Evolutionary conservation across 768 basidiomycete genomes (phyloP).

Genomic region (Suillus occidentalis): DNA sequence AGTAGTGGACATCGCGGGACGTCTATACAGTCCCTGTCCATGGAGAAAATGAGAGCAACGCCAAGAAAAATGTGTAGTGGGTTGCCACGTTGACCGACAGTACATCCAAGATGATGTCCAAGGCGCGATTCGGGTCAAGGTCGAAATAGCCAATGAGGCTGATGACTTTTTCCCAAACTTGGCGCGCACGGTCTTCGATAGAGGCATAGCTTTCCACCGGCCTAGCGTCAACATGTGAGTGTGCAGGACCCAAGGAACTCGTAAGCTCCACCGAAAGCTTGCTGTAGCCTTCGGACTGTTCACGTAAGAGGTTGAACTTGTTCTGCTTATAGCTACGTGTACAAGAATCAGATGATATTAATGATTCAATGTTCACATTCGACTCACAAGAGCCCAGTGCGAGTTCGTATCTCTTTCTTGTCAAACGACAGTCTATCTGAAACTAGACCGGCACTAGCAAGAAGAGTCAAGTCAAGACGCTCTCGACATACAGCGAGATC

Average conservation of each 20-base stretch:
- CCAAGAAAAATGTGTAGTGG: constrained; percentile 88
- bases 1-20: constrained; percentile 26
- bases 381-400: constrained; percentile 81
- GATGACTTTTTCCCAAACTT: constrained; percentile 82
- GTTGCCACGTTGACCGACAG: constrained; percentile 78
- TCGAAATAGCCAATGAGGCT: constrained; percentile 95
- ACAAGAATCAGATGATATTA: constrained; percentile 6
- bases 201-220: constrained; percentile 58
- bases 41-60: constrained; percentile 82
- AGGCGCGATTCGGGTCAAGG: constrained; percentile 89
- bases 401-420: constrained; percentile 78
- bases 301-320: constrained; percentile 96
- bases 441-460: constrained; percentile 66
- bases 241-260: constrained; percentile 71
- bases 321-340: constrained; percentile 88
- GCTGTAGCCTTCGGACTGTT: constrained; percentile 97
- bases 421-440: constrained; percentile 64
- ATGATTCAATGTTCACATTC: neutral
- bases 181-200: constrained; percentile 63
- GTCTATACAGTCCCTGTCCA: constrained; percentile 67
- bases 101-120: constrained; percentile 92
- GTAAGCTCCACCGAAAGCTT: constrained; percentile 86
- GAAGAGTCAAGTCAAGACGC: constrained; percentile 64
- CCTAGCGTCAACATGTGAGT: constrained; percentile 64
- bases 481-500: constrained; percentile 66